Percentiles rank a stretch among this genome's conserved stretches.
These are phyloP conservation scores for Debaryomycetaceae sp. DNA, from an alignment of 1,139 yeast species.

Conservation along the genomic window DNA sequence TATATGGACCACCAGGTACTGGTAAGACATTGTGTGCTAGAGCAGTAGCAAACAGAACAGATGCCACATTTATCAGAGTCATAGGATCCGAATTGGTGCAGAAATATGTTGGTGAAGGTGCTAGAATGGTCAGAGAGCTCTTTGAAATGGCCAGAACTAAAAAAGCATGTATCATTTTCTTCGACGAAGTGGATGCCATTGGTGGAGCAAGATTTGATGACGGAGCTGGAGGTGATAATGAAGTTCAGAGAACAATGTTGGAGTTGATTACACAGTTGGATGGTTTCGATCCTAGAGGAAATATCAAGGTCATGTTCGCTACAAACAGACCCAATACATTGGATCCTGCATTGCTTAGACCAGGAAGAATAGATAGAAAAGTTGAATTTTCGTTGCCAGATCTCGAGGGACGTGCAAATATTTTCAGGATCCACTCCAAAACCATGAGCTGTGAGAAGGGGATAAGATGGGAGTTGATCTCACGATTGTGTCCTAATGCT, in stretches of 20 bases:
- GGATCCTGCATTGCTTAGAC: slow-evolving; percentile 96
- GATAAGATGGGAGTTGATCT: slow-evolving; percentile 96
- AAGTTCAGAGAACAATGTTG: slow-evolving; percentile 98
- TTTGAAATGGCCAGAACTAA: slow-evolving; percentile 98
- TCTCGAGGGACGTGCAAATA: slow-evolving; percentile 94
- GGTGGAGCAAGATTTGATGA: slow-evolving; percentile 99
- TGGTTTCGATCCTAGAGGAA: slow-evolving; percentile 98
- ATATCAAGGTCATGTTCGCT: slow-evolving; percentile 98
- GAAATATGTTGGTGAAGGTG: slow-evolving; percentile 98
- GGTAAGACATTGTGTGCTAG: slow-evolving; percentile 97
- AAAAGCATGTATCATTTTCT: slow-evolving; percentile 93
- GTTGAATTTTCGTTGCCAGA: slow-evolving; percentile 97
- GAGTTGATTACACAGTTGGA: slow-evolving; percentile 95
- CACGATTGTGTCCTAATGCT: slow-evolving; percentile 94
- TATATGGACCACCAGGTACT: slow-evolving; percentile 98
- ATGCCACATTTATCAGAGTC: slow-evolving; percentile 95
- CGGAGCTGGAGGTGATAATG: slow-evolving; percentile 99
- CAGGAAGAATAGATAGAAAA: slow-evolving; percentile 97
- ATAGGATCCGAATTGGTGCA: slow-evolving; percentile 98
- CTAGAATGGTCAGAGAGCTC: slow-evolving; percentile 96
- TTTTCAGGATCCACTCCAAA: slow-evolving; percentile 94
- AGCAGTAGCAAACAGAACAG: slow-evolving; percentile 98
- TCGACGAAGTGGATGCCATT: slow-evolving; percentile 97
- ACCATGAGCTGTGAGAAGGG: slow-evolving; percentile 97
- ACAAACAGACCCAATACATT: slow-evolving; percentile 96